These are phyloP conservation scores for Nigrospora oryzae DNA, from an alignment of 2,329 filamentous ascomycete species.

Conservation along the genomic window DNA sequence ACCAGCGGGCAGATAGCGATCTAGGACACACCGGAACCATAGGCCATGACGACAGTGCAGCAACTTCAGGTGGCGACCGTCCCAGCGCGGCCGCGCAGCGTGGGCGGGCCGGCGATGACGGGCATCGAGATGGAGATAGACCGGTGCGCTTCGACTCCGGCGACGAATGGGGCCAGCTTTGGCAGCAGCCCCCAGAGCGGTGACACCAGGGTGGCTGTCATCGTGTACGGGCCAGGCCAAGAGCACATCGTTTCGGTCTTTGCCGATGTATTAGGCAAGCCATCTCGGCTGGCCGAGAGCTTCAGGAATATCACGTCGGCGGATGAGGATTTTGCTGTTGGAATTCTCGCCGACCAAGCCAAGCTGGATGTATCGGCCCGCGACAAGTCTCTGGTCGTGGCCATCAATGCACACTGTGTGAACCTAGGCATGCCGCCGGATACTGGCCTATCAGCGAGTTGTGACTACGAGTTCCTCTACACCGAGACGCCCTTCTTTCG, in stretches of 20 bases:
- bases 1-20: not conserved
- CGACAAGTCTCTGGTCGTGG: conserved; percentile 50
- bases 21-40: not conserved
- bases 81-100: conserved; percentile 32
- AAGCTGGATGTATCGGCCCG: conserved; percentile 49
- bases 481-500: conserved; percentile 64
- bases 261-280: conserved; percentile 71
- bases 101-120: conserved; percentile 16
- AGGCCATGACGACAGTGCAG: conserved; percentile 32
- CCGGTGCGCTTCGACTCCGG: conserved; percentile 9
- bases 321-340: conserved; percentile 59
- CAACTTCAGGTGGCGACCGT: conserved; percentile 39
- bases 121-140: conserved; percentile 16
- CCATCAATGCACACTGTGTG: conserved; percentile 72
- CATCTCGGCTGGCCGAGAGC: conserved; percentile 49
- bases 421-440: conserved; percentile 64
- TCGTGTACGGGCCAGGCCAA: conserved; percentile 64
- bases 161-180: conserved; percentile 27
- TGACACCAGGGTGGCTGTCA: conserved; percentile 51
- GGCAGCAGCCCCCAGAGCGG: conserved; percentile 40
- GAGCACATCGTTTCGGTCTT: conserved; percentile 67
- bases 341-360: conserved; percentile 50
- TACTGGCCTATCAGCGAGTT: conserved; percentile 53
- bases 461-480: conserved; percentile 84
- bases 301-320: conserved; percentile 45